Evolutionary conservation across 805 yeast species (phyloP).

Genomic region (Zygoascus bituminiphila): DNA sequence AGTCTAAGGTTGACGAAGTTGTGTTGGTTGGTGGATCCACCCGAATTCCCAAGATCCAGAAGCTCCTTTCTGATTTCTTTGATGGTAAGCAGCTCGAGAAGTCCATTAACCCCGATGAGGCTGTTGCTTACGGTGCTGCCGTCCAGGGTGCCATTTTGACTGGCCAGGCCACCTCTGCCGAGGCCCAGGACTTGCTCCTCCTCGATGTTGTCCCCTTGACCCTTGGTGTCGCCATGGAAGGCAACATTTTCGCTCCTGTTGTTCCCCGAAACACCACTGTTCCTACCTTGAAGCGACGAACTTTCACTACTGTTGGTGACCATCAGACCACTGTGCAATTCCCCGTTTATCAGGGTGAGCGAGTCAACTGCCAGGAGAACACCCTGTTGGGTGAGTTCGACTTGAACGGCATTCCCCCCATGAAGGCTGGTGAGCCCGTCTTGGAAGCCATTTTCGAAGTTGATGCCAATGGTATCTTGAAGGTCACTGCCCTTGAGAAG

Average conservation of each 20-base stretch:
- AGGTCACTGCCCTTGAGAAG: constrained; percentile 98
- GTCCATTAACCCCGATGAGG: constrained; percentile 98
- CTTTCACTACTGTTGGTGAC: constrained; percentile 97
- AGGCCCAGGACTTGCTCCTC: constrained; percentile 89
- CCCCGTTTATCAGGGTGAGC: constrained; percentile 99
- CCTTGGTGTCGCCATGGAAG: constrained; percentile 99
- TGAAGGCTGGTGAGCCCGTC: constrained; percentile 99
- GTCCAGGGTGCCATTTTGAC: constrained; percentile 98
- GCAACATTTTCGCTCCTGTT: constrained; percentile 97
- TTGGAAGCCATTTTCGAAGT: constrained; percentile 98
- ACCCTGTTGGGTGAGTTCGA: constrained; percentile 97
- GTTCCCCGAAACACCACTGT: constrained; percentile 99
- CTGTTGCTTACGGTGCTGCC: constrained; percentile 99
- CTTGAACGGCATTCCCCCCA: constrained; percentile 95
- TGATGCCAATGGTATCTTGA: constrained; percentile 99
- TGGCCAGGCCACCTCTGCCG: constrained; percentile 82
- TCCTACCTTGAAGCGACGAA: constrained; percentile 98
- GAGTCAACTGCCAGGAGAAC: constrained; percentile 97
- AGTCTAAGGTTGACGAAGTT: constrained; percentile 84
- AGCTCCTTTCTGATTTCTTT: constrained; percentile 86
- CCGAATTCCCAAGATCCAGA: constrained; percentile 97
- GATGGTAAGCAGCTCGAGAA: constrained; percentile 96
- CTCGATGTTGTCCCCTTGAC: constrained; percentile 98
- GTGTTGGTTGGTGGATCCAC: constrained; percentile 98
- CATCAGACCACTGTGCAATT: constrained; percentile 98